These are phyloP conservation scores for Kluyveromyces dobzhanskii DNA, from an alignment of 805 yeast genomes.

Conservation along the genomic window DNA sequence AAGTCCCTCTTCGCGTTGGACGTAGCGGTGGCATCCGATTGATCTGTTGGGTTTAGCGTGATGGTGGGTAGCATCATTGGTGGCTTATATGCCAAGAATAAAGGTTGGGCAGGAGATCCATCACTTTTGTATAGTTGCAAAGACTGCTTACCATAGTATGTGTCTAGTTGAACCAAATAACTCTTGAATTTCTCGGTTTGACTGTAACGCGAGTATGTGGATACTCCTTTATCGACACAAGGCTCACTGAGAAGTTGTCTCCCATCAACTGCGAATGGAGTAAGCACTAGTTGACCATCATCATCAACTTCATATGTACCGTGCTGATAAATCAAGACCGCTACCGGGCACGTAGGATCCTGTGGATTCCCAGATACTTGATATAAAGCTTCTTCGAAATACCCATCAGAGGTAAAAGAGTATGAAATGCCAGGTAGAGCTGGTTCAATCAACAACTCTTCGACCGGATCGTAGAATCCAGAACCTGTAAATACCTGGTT, in stretches of 20 bases:
- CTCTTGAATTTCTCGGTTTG: slow-evolving; percentile 54
- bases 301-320: slow-evolving; percentile 60
- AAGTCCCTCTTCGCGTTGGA: slow-evolving; percentile 30
- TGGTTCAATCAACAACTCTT: slow-evolving; percentile 90
- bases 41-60: slow-evolving; percentile 78
- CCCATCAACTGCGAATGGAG: slow-evolving; percentile 82
- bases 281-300: slow-evolving; percentile 61
- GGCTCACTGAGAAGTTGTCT: slow-evolving; percentile 87
- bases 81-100: slow-evolving; percentile 87
- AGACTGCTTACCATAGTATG: slow-evolving; percentile 76
- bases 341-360: slow-evolving; percentile 77
- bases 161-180: slow-evolving; percentile 55
- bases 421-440: slow-evolving; percentile 90
- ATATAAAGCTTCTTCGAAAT: slow-evolving; percentile 83
- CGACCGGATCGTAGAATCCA: slow-evolving; percentile 91
- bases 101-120: slow-evolving; percentile 76
- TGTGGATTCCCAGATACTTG: slow-evolving; percentile 62
- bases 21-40: slow-evolving; percentile 29
- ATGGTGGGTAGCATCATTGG: slow-evolving; percentile 93
- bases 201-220: slow-evolving; percentile 62
- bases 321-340: slow-evolving; percentile 79
- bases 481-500: slow-evolving; percentile 96
- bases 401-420: slow-evolving; percentile 90
- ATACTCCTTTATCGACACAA: slow-evolving; percentile 54
- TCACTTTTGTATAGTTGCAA: slow-evolving; percentile 68